phyloP scores from a whole-genome alignment of 164 flowering plant genomes.

The Kalanchoe fedtschenkoi region DNA sequence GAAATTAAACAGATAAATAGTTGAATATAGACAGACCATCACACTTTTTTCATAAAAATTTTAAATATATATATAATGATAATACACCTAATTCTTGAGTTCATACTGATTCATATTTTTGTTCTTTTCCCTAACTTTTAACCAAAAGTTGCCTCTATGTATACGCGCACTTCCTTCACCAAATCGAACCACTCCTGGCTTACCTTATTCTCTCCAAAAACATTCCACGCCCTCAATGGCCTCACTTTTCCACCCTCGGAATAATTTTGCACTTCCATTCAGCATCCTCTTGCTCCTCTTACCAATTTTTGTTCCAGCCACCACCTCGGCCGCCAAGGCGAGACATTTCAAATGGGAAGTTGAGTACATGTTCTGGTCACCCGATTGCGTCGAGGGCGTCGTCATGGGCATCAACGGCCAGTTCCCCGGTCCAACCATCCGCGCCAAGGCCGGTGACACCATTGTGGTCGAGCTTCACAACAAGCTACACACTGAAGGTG shows the following conservation, averaged over 20 bases:
- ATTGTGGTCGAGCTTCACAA: conserved; percentile 58
- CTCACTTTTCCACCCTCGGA: neutral
- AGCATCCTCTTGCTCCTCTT: neutral
- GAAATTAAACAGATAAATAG: no score
- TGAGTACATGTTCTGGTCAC: conserved; percentile 55
- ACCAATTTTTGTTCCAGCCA: neutral
- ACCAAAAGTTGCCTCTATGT: no score
- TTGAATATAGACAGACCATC: no score
- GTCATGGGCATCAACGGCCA: conserved; percentile 80
- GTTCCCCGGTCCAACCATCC: conserved; percentile 84
- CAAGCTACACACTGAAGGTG: conserved; percentile 70
- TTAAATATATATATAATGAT: no score
- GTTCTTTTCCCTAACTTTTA: no score
- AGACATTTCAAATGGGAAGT: conserved; percentile 69
- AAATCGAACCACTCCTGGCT: neutral
- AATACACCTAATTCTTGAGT: no score
- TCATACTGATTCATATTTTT: no score
- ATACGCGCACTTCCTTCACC: neutral
- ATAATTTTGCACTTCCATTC: neutral
- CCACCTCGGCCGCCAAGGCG: conserved; percentile 17
- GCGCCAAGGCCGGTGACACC: conserved; percentile 67
- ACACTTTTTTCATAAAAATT: no score
- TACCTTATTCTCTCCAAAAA: neutral
- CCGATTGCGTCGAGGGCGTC: conserved; percentile 54
- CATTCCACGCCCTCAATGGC: neutral